These are phyloP conservation scores for Naganishia friedmannii DNA, from an alignment of 768 basidiomycete species.

Conservation along the genomic window DNA sequence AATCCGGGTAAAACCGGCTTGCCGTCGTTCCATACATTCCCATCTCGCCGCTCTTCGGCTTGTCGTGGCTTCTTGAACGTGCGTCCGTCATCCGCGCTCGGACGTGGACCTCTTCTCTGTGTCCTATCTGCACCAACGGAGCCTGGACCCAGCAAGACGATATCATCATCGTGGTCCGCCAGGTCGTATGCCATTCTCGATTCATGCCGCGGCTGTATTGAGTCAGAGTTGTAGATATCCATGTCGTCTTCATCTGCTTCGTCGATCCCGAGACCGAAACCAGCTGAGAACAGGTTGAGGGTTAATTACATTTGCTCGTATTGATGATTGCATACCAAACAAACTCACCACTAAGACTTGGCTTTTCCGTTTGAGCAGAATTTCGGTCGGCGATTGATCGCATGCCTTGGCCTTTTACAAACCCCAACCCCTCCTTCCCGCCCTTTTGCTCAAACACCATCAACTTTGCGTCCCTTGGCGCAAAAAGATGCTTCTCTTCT, in stretches of 20 bases:
- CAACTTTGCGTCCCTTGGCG: constrained; percentile 73
- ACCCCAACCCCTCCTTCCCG: constrained; percentile 77
- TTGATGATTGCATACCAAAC: no score
- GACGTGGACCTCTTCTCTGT: not conserved
- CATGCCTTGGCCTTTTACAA: constrained; percentile 54
- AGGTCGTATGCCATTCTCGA: constrained; percentile 62
- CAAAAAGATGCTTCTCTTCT: constrained; percentile 79
- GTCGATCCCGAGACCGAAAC: constrained; percentile 86
- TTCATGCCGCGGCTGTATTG: constrained; percentile 57
- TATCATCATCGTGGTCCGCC: constrained; percentile 63
- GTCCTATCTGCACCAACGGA: constrained; percentile 4
- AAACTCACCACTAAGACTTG: constrained; percentile 9
- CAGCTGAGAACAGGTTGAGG: constrained; percentile 58
- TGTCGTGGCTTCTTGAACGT: not conserved
- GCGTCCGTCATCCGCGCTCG: not conserved
- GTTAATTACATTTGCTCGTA: not conserved
- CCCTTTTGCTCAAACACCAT: constrained; percentile 67
- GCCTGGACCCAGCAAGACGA: constrained; percentile 40
- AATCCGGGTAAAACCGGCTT: constrained; percentile 72
- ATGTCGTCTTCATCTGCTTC: constrained; percentile 92
- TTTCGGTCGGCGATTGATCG: not conserved
- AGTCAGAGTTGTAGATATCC: constrained; percentile 61
- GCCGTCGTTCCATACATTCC: constrained; percentile 67
- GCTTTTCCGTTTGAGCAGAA: not conserved
- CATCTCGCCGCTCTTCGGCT: not conserved